These are phyloP conservation scores for Knufia petricola DNA, from an alignment of 2,329 filamentous ascomycete genomes.

Conservation along the genomic window DNA sequence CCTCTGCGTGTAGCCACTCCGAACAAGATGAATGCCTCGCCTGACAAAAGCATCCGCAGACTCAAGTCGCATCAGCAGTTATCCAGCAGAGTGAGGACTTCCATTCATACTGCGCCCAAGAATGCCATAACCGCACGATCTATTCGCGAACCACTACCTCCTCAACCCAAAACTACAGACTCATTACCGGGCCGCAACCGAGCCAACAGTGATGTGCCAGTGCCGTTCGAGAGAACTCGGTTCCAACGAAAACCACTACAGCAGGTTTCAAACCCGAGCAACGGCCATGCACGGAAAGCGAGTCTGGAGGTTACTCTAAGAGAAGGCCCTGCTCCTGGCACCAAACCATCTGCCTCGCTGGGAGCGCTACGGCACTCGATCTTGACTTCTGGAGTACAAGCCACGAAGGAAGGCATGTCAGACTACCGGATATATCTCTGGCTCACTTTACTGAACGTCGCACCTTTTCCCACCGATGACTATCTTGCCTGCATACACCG, in stretches of 20 bases:
- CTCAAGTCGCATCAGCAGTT: conserved; percentile 63
- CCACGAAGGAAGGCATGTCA: conserved; percentile 56
- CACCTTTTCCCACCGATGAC: conserved; percentile 72
- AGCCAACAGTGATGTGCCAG: conserved; percentile 63
- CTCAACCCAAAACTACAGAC: conserved; percentile 40
- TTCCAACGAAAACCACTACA: conserved; percentile 36
- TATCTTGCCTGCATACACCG: conserved; percentile 88
- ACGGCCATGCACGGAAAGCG: conserved; percentile 37
- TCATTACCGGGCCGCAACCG: conserved; percentile 34
- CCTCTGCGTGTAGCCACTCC: no score
- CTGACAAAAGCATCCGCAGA: conserved; percentile 45
- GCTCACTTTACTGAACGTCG: conserved; percentile 84
- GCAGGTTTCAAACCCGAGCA: background rate
- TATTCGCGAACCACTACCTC: background rate
- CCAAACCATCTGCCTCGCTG: conserved; percentile 37
- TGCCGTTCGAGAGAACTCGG: conserved; percentile 28
- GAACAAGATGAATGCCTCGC: conserved; percentile 17
- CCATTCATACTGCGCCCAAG: background rate
- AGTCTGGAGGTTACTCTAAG: conserved; percentile 65
- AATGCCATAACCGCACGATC: background rate
- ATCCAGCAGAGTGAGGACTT: conserved; percentile 29
- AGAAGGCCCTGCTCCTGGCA: conserved; percentile 66
- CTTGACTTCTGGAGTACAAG: conserved; percentile 40
- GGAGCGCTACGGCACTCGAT: conserved; percentile 41
- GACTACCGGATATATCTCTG: conserved; percentile 89